phyloP scores from a whole-genome alignment of 495 filamentous ascomycete species.

The Lepidopterella palustris region DNA sequence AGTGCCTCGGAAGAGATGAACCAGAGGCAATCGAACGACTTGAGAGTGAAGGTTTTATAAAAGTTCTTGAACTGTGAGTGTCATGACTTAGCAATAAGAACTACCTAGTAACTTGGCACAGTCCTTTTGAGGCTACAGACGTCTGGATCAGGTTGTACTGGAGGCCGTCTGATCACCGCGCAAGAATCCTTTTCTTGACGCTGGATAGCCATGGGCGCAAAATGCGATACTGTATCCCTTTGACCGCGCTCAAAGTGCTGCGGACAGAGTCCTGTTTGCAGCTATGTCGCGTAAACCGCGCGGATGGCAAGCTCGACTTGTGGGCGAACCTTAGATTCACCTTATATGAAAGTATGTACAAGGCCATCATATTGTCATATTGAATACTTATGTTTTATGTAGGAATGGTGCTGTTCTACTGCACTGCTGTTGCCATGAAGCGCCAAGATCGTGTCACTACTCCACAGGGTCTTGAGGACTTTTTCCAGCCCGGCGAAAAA shows the following conservation, averaged over 20 bases:
- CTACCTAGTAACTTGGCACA: conserved; percentile 9
- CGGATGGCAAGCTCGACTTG: conserved; percentile 40
- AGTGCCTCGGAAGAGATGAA: conserved; percentile 44
- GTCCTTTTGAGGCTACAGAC: conserved; percentile 42
- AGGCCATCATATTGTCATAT: not conserved
- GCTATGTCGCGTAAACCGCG: conserved; percentile 45
- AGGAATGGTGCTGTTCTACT: conserved; percentile 75
- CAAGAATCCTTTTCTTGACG: conserved; percentile 52
- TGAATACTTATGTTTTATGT: conserved; percentile 12
- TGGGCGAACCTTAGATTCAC: conserved; percentile 56
- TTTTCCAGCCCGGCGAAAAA: conserved; percentile 55
- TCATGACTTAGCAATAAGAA: not conserved
- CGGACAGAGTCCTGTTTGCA: conserved; percentile 50
- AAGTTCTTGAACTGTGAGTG: conserved; percentile 44
- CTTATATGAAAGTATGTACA: conserved; percentile 50
- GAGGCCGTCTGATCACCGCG: conserved; percentile 47
- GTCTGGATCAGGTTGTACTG: conserved; percentile 52
- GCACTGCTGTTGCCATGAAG: conserved; percentile 68
- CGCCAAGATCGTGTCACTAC: conserved; percentile 53
- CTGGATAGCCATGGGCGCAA: conserved; percentile 32
- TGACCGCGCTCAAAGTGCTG: conserved; percentile 49
- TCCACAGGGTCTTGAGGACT: conserved; percentile 50
- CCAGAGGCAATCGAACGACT: conserved; percentile 39
- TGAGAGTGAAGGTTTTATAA: conserved; percentile 30
- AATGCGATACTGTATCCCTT: conserved; percentile 45